A percentile compares a stretch with the other conserved stretches of the same genome.
Evolutionary conservation across 2,329 filamentous ascomycete species (phyloP).

Genomic region (Madurella mycetomatis): DNA sequence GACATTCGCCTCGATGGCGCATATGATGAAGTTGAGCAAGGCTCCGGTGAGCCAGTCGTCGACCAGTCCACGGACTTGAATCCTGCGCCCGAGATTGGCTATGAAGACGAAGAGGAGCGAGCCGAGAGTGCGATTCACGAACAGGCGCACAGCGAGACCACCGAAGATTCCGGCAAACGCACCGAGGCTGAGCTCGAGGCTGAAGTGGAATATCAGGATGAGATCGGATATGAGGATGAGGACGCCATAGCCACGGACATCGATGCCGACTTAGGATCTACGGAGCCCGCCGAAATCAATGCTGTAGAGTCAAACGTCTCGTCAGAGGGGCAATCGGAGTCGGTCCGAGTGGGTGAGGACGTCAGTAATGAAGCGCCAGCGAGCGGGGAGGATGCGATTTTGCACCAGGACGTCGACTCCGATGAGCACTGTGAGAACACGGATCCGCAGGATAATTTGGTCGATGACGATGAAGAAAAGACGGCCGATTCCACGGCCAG

Average conservation of each 20-base stretch:
- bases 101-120: conserved; percentile 11
- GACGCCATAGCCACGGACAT: conserved; percentile 3
- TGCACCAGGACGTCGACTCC: not conserved
- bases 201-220: conserved; percentile 28
- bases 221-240: conserved; percentile 36
- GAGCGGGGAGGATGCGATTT: not conserved
- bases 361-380: not conserved
- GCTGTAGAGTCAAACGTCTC: not conserved
- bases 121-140: not conserved
- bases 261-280: not conserved
- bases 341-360: not conserved
- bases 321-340: not conserved
- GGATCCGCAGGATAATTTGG: not conserved
- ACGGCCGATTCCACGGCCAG: not conserved
- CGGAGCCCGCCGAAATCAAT: not conserved
- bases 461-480: conserved; percentile 3
- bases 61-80: not conserved
- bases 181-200: not conserved
- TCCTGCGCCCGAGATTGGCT: conserved; percentile 9
- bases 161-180: conserved; percentile 14
- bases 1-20: conserved; percentile 30
- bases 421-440: conserved; percentile 1
- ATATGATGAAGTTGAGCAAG: conserved; percentile 13
- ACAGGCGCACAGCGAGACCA: conserved; percentile 6
- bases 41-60: not conserved